phyloP scores from a whole-genome alignment of 1,284 basidiomycete genomes.

The Laetiporus sulphureus region DNA sequence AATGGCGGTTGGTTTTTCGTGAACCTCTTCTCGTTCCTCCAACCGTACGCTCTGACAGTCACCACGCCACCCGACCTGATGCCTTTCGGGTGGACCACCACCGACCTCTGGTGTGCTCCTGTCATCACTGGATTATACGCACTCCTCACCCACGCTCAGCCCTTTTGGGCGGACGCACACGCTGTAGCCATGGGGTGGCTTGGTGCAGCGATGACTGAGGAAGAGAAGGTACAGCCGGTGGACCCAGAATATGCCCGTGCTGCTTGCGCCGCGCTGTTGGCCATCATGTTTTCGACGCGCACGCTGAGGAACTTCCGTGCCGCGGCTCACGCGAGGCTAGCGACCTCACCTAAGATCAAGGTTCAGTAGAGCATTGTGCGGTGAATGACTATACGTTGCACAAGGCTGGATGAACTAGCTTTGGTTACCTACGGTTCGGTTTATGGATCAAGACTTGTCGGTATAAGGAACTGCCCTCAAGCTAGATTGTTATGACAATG shows the following conservation, averaged over 20 bases:
- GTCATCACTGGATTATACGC: conserved; percentile 63
- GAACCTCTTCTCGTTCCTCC: conserved; percentile 61
- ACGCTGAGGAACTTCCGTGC: conserved; percentile 47
- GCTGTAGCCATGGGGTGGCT: conserved; percentile 36
- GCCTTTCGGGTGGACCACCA: conserved; percentile 69
- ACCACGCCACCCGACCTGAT: conserved; percentile 64
- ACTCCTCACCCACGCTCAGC: conserved; percentile 70
- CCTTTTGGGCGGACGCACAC: conserved; percentile 66
- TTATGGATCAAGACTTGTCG: too few relatives aligned
- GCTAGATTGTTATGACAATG: too few relatives aligned
- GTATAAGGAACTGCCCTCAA: too few relatives aligned
- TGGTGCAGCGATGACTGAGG: conserved; percentile 21
- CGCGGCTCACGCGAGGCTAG: conserved; percentile 2
- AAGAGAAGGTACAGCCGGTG: conserved; percentile 35
- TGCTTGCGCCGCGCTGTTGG: conserved; percentile 56
- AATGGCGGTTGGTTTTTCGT: conserved; percentile 71
- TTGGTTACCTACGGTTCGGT: too few relatives aligned
- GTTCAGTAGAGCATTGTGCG: conserved; percentile 14
- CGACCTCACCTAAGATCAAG: conserved; percentile 16
- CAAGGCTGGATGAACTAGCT: neutral
- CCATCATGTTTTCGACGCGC: conserved; percentile 47
- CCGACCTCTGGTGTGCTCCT: conserved; percentile 72
- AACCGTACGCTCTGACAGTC: conserved; percentile 54
- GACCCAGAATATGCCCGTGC: conserved; percentile 61
- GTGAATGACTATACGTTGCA: too few relatives aligned